Conservation (phyloP, 2,329 filamentous ascomycete species). For the Lithohypha guttulata region DNA sequence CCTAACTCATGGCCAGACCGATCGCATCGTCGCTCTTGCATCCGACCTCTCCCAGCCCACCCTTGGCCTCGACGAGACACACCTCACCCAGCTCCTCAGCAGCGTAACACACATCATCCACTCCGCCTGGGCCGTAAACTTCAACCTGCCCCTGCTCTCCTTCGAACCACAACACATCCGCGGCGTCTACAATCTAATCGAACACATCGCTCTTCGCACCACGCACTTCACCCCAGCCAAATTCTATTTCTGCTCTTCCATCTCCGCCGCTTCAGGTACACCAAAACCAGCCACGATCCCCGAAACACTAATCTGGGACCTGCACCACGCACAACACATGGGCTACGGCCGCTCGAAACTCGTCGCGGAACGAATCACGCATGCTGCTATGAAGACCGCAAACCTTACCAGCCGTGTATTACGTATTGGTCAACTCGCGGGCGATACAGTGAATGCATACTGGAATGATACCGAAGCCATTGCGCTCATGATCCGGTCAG, state of each 20-base stretch:
- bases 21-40: constrained; percentile 38
- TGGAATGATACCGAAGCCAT: constrained; percentile 46
- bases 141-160: constrained; percentile 44
- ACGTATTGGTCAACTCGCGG: constrained; percentile 42
- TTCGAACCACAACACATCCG: constrained; percentile 44
- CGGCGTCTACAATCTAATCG: constrained; percentile 39
- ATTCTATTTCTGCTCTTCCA: constrained; percentile 43
- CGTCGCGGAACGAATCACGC: constrained; percentile 43
- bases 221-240: constrained; percentile 12
- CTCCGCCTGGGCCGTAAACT: constrained; percentile 56
- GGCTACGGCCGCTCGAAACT: constrained; percentile 49
- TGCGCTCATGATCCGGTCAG: constrained; percentile 35
- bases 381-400: constrained; percentile 25
- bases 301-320: constrained; percentile 13
- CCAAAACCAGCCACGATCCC: constrained; percentile 10
- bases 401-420: constrained; percentile 29
- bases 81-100: constrained; percentile 32
- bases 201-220: constrained; percentile 19
- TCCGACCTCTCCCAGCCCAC: constrained; percentile 35
- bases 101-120: constrained; percentile 47
- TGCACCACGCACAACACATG: constrained; percentile 29
- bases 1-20: constrained; percentile 10
- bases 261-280: constrained; percentile 30
- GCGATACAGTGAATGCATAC: constrained; percentile 35
- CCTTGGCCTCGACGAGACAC: constrained; percentile 37